A percentile compares a stretch with the other conserved stretches of the same genome.
Conservation (phyloP, 768 basidiomycete species). For the Cantharellus anzutake region DNA sequence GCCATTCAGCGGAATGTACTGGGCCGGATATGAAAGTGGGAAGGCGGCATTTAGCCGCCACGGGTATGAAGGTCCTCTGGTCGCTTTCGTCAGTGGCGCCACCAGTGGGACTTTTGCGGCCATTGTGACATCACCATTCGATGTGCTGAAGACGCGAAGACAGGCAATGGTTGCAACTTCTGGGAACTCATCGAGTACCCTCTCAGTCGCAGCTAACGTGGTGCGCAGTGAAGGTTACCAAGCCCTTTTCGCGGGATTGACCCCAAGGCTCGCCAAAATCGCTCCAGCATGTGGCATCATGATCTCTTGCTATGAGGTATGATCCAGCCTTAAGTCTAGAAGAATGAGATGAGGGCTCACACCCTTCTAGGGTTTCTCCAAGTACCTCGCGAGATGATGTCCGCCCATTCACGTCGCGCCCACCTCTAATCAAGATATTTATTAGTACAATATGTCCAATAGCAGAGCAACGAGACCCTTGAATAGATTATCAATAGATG, state of each 20-base stretch:
- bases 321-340: neutral
- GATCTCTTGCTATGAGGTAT: conserved; percentile 85
- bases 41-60: conserved; percentile 39
- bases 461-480: too few relatives aligned
- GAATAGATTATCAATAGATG: too few relatives aligned
- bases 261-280: conserved; percentile 84
- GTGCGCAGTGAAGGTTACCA: conserved; percentile 56
- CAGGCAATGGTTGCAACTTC: conserved; percentile 59
- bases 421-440: too few relatives aligned
- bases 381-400: neutral
- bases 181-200: conserved; percentile 25
- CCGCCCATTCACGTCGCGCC: neutral
- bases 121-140: conserved; percentile 82
- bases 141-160: conserved; percentile 86
- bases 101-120: conserved; percentile 72
- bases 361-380: neutral
- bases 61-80: conserved; percentile 37
- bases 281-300: conserved; percentile 97
- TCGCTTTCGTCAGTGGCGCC: conserved; percentile 82
- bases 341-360: too few relatives aligned
- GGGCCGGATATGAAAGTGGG: conserved; percentile 82
- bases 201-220: conserved; percentile 50
- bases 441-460: too few relatives aligned
- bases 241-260: conserved; percentile 66
- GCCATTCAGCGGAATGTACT: conserved; percentile 92